Base-by-base conservation (phyloP, 2,329 filamentous ascomycete genomes). In the Aspergillus tanneri region DNA sequence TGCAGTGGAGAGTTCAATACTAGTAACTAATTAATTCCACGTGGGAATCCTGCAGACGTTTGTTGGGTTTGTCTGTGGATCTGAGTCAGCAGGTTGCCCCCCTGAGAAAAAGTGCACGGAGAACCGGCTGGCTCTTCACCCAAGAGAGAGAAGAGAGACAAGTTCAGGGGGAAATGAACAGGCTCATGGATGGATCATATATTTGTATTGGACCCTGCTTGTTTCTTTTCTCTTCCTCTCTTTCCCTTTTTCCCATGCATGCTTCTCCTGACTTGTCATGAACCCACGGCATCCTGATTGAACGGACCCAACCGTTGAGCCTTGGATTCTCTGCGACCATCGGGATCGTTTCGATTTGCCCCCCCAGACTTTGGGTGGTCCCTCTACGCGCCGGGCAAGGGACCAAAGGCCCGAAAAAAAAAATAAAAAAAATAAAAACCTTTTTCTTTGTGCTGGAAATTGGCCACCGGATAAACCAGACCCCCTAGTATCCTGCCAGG, bases 191-290 rank as follows among this genome's bases (percentile, higher is more conserved):
- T 34, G 30, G 18, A 32, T 44, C 41, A 27, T 24, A 23, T 24
- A 34, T 38, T 38, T 28, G 7, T 28, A 28, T 28, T 28, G 7
- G 7, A 28, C n/a, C n/a, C n/a, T 28, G n/a, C n/a, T 22, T 11
- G 7, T 23, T 12, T 23, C n/a, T 35, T 30, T 46, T 28, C 49
- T 47, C 40, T 27, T 19, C n/a, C 38, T 11, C 14, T 27, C 16
- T 18, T 35, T 40, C 36, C 47, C 16, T 11, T 35, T 24, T 47
- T 47, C 41, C 22, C 24, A 38, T 21, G 24, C 16, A 38, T 38
- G 10, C 7, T 19, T 38, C 40, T 19, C 27, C 27, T 43, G 30
- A 34, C 32, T 34, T 34, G 14, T 18, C 30, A 34, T 34, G 30
- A 34, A 34, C 30, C 30, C 30, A 34, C 30, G 8, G 30, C 19